A percentile compares a stretch with the other conserved stretches of the same genome.
Evolutionary conservation across 78 protist species (phyloP).

Genomic region (Dictyostelium citrinum): DNA sequence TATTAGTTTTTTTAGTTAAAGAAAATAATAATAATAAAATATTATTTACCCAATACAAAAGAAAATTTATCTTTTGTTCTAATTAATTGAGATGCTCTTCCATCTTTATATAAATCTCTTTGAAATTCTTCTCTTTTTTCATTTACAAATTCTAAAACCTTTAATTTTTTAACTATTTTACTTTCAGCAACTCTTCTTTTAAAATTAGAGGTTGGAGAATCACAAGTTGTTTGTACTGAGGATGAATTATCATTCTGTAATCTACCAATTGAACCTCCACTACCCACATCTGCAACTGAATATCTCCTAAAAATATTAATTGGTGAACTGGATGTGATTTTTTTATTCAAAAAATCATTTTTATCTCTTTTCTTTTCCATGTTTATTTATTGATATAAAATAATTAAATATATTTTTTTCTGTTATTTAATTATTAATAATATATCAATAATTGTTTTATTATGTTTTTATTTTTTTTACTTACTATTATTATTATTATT

Average conservation of each 20-base stretch:
- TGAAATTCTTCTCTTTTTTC: conserved; percentile 66
- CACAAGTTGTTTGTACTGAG: background rate
- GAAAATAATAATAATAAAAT: background rate
- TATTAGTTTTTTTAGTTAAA: no score
- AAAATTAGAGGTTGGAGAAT: background rate
- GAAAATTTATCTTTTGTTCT: conserved; percentile 54
- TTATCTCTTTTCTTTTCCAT: conserved; percentile 16
- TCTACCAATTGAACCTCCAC: background rate
- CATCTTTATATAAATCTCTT: background rate
- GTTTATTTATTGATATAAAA: no score
- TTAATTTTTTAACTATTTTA: conserved; percentile 40
- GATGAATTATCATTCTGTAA: background rate
- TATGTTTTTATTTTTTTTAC: background rate
- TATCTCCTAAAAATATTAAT: conserved; percentile 30
- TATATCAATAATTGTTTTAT: no score
- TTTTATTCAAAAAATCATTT: conserved; percentile 3
- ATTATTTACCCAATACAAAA: conserved; percentile 44
- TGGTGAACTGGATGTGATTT: conserved; percentile 19
- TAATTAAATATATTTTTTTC: no score
- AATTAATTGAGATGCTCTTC: conserved; percentile 35
- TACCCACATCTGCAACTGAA: conserved; percentile 1
- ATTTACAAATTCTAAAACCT: conserved; percentile 59
- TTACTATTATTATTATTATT: background rate
- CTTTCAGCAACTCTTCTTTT: conserved; percentile 15
- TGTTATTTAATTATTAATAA: no score